Percentiles rank a stretch among this genome's conserved stretches.
These are phyloP conservation scores for Capillidium rhysosporum DNA, from an alignment of 371 early-diverging fungal genomes.

Conservation along the genomic window DNA sequence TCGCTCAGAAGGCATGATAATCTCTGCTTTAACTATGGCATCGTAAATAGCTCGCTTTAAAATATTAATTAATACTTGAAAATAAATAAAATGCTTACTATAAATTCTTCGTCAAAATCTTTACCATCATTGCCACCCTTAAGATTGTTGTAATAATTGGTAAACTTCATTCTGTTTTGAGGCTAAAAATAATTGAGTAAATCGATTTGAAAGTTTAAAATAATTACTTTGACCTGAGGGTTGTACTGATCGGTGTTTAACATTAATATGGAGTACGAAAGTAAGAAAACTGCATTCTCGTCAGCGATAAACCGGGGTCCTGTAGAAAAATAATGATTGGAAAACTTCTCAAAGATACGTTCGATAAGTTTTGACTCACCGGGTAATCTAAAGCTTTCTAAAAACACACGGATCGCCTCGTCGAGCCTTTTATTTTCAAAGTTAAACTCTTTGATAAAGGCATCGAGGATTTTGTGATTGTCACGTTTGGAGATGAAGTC, in stretches of 20 bases:
- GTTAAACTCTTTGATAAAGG: constrained; percentile 66
- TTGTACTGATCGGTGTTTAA: constrained; percentile 91
- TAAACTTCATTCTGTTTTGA: constrained; percentile 36
- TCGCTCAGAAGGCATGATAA: constrained; percentile 77
- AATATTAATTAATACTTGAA: neutral
- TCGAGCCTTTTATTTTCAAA: constrained; percentile 62
- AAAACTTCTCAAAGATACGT: constrained; percentile 73
- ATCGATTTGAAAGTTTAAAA: neutral
- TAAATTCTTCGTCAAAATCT: constrained; percentile 47
- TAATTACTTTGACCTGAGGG: constrained; percentile 46
- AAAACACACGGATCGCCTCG: constrained; percentile 61
- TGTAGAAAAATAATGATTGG: constrained; percentile 46
- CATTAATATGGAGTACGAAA: constrained; percentile 79
- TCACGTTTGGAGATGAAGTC: constrained; percentile 73
- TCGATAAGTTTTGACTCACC: constrained; percentile 92
- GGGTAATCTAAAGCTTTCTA: constrained; percentile 75
- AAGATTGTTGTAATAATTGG: constrained; percentile 64
- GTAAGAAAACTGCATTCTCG: constrained; percentile 52
- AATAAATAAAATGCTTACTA: constrained; percentile 19
- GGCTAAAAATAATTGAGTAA: neutral
- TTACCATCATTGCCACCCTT: constrained; percentile 52
- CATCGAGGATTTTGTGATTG: constrained; percentile 49
- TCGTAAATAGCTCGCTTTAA: constrained; percentile 35
- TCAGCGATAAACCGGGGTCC: constrained; percentile 37
- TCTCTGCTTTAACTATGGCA: constrained; percentile 56